phyloP scores from a whole-genome alignment of 306 rosid genomes.

The Citrullus amarus region DNA sequence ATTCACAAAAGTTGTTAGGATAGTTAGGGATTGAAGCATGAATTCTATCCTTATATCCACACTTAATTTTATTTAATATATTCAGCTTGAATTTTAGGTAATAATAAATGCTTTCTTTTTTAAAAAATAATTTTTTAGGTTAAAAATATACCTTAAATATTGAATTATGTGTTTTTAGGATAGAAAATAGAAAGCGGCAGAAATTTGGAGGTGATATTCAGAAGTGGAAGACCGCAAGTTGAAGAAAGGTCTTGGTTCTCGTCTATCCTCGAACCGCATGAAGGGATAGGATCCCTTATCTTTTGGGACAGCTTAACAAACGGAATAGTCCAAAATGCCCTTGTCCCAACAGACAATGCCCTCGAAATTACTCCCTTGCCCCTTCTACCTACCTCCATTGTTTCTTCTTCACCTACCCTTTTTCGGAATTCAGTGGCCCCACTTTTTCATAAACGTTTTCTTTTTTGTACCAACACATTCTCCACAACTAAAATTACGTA shows the following conservation, averaged over 20 bases:
- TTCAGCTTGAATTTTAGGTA: too few species aligned
- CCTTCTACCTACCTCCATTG: neutral
- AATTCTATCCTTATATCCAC: too few species aligned
- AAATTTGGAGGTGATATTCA: neutral
- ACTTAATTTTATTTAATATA: too few species aligned
- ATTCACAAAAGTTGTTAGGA: too few species aligned
- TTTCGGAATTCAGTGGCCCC: neutral
- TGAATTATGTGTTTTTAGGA: too few species aligned
- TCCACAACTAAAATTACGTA: neutral
- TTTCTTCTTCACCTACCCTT: neutral
- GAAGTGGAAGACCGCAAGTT: neutral
- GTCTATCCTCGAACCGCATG: neutral
- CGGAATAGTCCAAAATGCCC: neutral
- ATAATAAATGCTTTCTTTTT: too few species aligned
- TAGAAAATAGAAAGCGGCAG: neutral
- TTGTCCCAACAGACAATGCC: neutral
- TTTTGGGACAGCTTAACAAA: neutral
- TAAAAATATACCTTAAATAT: too few species aligned
- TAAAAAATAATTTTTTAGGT: too few species aligned
- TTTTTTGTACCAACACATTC: too few species aligned
- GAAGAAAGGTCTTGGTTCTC: neutral
- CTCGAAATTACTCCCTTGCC: neutral
- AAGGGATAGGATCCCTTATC: conserved; percentile 9
- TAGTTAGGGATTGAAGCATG: too few species aligned
- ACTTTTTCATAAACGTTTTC: neutral